Evolutionary conservation across 2,329 filamentous ascomycete species (phyloP), one percentile per base, ranked within the genome.

Genomic region (Fusarium udum): DNA sequence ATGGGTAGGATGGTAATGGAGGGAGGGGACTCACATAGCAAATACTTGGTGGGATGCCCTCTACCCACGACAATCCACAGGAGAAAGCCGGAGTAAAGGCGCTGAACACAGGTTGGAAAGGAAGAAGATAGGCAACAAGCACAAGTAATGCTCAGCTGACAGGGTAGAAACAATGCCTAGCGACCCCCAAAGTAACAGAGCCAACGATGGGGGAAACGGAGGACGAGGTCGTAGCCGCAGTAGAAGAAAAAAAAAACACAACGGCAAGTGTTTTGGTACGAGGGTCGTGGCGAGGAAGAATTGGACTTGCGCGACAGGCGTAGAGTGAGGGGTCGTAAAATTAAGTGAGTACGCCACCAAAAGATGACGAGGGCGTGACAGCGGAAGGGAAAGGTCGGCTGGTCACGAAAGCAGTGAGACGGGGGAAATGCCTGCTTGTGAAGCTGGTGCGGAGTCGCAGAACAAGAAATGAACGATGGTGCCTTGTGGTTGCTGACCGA

Each of bases 51-150:
- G 75, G 77, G 78, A 79, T 80, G 80, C 82, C 81, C 80, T 85
- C 82, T 79, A 82, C 85, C 83, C 83, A 79, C 85, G 82, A 87
- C 85, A 76, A 83, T 84, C 83, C 81, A 78, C 69, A 75, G 77
- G 77, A 83, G 82, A 84, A 79, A 80, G 84, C 80, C 84, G 82
- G 83, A 86, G 83, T 77, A 84, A 84, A 84, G 81, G 81, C 78
- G 79, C 73, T 67, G 66, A 71, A 75, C 64, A 63, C 64, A 55
- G 69, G 62, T 68, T 55, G 66, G 61, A 72, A 71, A 59, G 53
- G 62, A 61, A 65, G 48, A 66, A 61, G 40, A 43, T 58, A 53
- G 67, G 53, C 55, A 61, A 43, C 45, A 64, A 71, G 64, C 58
- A 67, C 72, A 64, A 64, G 63, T 56, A 68, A 69, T 51, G 62